A percentile compares a stretch with the other conserved stretches of the same genome.
Conservation (phyloP, 2,329 filamentous ascomycete species). For the Pseudogymnoascus sp. region DNA sequence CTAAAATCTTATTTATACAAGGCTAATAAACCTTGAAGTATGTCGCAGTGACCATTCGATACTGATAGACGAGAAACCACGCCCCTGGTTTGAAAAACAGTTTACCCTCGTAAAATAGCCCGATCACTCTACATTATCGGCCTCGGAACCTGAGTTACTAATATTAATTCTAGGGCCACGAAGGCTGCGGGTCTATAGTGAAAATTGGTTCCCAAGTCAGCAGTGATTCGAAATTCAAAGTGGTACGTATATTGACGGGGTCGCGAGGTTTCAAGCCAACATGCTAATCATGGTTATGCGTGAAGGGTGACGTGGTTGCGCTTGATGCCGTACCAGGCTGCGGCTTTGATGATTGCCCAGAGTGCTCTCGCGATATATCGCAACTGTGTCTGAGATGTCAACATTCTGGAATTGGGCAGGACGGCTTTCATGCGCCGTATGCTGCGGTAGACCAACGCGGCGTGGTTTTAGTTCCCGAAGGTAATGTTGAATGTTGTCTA, state of each 20-base stretch:
- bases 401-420: slow-evolving; percentile 37
- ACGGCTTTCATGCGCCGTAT: slow-evolving; percentile 36
- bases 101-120: slow-evolving; percentile 19
- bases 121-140: background rate
- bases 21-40: slow-evolving; percentile 15
- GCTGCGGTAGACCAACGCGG: slow-evolving; percentile 17
- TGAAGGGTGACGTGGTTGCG: slow-evolving; percentile 27
- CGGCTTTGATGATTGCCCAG: slow-evolving; percentile 25
- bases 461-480: background rate
- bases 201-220: background rate
- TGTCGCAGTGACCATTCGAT: slow-evolving; percentile 29
- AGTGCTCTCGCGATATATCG: slow-evolving; percentile 33
- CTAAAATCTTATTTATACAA: background rate
- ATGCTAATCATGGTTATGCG: background rate
- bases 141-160: background rate
- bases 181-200: background rate
- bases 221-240: background rate
- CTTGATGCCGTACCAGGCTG: slow-evolving; percentile 29
- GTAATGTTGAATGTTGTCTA: background rate
- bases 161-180: background rate
- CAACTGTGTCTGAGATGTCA: slow-evolving; percentile 31
- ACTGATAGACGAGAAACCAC: slow-evolving; percentile 23
- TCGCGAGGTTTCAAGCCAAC: background rate
- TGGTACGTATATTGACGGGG: background rate
- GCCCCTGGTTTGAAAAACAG: slow-evolving; percentile 25